phyloP scores from a whole-genome alignment of 805 yeast species.

The Barnettozyma pratensis region DNA sequence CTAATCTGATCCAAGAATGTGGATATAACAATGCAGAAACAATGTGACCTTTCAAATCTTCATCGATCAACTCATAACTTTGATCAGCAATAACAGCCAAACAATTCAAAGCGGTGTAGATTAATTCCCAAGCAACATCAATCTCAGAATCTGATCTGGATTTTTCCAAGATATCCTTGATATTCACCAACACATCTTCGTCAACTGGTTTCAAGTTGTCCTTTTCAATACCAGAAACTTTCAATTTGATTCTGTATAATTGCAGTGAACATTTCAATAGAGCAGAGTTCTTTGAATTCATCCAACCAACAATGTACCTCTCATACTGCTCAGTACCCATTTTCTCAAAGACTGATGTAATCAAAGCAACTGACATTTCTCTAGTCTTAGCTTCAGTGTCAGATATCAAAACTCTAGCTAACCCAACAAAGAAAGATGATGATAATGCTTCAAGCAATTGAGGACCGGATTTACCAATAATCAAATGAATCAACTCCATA shows the following conservation, averaged over 20 bases:
- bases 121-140: constrained; percentile 67
- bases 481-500: constrained; percentile 74
- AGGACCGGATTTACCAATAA: constrained; percentile 60
- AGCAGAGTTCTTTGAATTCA: constrained; percentile 42
- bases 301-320: constrained; percentile 51
- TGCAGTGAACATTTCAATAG: constrained; percentile 71
- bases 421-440: constrained; percentile 75
- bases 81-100: constrained; percentile 39
- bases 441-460: constrained; percentile 57
- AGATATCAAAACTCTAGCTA: constrained; percentile 69
- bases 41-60: constrained; percentile 34
- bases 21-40: constrained; percentile 67
- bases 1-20: constrained; percentile 84
- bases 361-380: constrained; percentile 69
- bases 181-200: constrained; percentile 31
- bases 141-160: constrained; percentile 33
- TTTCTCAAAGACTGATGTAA: constrained; percentile 49
- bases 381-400: constrained; percentile 79
- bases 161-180: constrained; percentile 29
- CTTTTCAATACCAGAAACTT: constrained; percentile 23
- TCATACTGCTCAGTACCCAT: constrained; percentile 35
- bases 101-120: constrained; percentile 60
- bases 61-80: constrained; percentile 23
- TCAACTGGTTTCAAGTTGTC: constrained; percentile 43
- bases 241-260: constrained; percentile 58